Conservation (phyloP, 2,329 filamentous ascomycete species). For the Metarhizium guizhouense region DNA sequence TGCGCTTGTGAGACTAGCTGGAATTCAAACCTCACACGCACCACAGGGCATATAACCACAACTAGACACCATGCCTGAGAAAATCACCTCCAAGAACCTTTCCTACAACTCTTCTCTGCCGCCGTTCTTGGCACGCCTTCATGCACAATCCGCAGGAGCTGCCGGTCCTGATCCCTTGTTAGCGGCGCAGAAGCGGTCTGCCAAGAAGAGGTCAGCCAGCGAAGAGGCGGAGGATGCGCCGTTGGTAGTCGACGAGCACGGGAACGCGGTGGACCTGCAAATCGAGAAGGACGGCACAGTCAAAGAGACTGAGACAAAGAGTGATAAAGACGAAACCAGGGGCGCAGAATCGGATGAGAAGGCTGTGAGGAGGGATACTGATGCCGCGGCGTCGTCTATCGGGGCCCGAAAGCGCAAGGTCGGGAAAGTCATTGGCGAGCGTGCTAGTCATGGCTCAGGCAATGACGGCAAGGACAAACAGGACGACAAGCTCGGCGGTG, state of each 20-base stretch:
- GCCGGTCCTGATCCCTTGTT: conserved; percentile 44
- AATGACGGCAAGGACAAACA: conserved; percentile 6
- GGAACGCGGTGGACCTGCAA: conserved; percentile 49
- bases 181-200: conserved; percentile 38
- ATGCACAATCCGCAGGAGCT: conserved; percentile 40
- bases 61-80: conserved; percentile 36
- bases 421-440: conserved; percentile 25
- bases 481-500: conserved; percentile 8
- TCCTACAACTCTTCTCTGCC: conserved; percentile 53
- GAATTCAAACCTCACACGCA: background rate
- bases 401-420: conserved; percentile 46
- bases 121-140: conserved; percentile 50
- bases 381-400: conserved; percentile 20
- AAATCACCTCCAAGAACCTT: conserved; percentile 64
- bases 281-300: conserved; percentile 32
- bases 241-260: conserved; percentile 64
- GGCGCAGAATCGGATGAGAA: conserved; percentile 25
- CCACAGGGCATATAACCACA: background rate
- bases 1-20: background rate
- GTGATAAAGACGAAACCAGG: conserved; percentile 12
- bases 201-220: conserved; percentile 48
- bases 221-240: conserved; percentile 71
- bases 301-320: conserved; percentile 20
- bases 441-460: conserved; percentile 17
- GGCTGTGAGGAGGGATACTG: conserved; percentile 11